Evolutionary conservation across 495 filamentous ascomycete genomes (phyloP), one percentile per base, ranked within the genome.

Genomic region (Recurvomyces mirabilis): DNA sequence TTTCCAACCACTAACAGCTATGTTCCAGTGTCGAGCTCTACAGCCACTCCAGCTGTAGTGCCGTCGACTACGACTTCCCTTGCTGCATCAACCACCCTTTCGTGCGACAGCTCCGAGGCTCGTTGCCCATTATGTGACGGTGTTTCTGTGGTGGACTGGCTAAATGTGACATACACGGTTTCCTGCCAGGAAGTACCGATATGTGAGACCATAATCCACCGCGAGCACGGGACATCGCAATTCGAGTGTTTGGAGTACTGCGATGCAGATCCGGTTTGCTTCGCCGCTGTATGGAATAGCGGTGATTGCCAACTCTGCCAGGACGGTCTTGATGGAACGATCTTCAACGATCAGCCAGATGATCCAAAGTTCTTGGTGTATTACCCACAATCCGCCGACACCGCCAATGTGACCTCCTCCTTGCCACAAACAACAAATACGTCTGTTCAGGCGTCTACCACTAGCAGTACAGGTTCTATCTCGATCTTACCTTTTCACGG

Each of bases 191-290:
- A n/a, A 15, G 15, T 22, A 3, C 32, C 43, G 5, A 28, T 46
- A 7, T 37, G 33, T 15, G 25, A 35, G 9, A n/a, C 13, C 17
- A 22, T 38, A 21, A 28, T 38, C 33, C 19, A 46, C 15, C 22
- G 32, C 12, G 32, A 19, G 5, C 28, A 28, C 22, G 15, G 32
- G 13, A 32, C 43, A 9, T n/a, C 17, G 17, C 25, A 46, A 18
- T 30, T 32, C 28, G 39, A 42, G 39, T 42, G 39, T 21, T 20
- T 42, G 4, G 39, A 42, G 25, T 42, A 42, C 39, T 42, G 39
- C 28, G 39, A 42, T 14, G n/a, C 24, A 18, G 39, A 46, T 20
- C 33, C 35, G 23, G 18, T 18, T 4, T 46, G 43, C 13, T 20
- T 32, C 34, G 43, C 24, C n/a, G 43, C 34, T 22, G 38, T 29